A percentile compares a stretch with the other conserved stretches of the same genome.
phyloP scores from a whole-genome alignment of 495 filamentous ascomycete species.

The Hyaloscypha variabilis region DNA sequence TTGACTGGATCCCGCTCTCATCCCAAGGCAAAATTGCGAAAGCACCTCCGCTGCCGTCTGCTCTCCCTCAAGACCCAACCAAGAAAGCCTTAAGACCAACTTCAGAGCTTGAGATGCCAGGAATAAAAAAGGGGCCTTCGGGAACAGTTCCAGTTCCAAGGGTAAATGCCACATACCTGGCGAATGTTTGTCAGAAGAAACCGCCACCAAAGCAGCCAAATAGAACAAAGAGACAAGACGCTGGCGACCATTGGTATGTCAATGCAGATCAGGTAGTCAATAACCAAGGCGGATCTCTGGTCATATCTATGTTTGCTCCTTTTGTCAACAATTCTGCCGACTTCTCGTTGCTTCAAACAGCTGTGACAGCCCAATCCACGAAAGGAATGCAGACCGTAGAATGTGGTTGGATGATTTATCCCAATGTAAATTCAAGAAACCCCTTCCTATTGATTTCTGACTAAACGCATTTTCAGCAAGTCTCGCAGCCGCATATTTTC shows the following conservation, averaged over 20 bases:
- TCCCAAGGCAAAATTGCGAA: constrained; percentile 31
- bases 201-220: constrained; percentile 17
- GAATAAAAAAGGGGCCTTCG: constrained; percentile 24
- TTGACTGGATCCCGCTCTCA: constrained; percentile 25
- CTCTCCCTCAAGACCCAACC: too few species aligned
- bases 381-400: too few species aligned
- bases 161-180: constrained; percentile 15
- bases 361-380: too few species aligned
- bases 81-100: not conserved
- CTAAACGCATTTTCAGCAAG: constrained; percentile 17
- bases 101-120: not conserved
- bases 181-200: constrained; percentile 15
- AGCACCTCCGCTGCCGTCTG: constrained; percentile 18
- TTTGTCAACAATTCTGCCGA: too few species aligned
- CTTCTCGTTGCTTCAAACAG: too few species aligned
- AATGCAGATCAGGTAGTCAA: too few species aligned
- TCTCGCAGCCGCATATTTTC: constrained; percentile 31
- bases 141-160: constrained; percentile 34
- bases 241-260: too few species aligned
- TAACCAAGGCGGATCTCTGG: too few species aligned
- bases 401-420: too few species aligned
- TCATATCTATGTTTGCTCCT: too few species aligned
- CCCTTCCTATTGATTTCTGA: too few species aligned
- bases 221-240: not conserved
- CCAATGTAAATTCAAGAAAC: too few species aligned